Conservation (phyloP, 352 stramenopile genomes). For the Plasmopara viticola region DNA sequence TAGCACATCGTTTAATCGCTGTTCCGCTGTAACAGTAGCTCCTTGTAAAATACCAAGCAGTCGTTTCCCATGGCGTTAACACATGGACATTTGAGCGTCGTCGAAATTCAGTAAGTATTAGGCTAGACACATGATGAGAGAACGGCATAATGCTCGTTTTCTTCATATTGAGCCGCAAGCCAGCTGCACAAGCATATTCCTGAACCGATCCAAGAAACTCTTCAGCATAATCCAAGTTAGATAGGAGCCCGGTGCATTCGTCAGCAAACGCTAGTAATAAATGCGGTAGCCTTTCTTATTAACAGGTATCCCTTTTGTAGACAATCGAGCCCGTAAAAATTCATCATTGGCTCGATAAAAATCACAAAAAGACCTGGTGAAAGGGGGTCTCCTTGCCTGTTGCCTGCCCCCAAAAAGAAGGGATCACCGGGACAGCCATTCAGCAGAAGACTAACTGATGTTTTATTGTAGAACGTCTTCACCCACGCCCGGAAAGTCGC, state of each 20-base stretch:
- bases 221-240: neutral
- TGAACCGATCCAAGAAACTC: neutral
- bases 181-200: neutral
- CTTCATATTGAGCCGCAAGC: neutral
- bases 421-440: constrained; percentile 7
- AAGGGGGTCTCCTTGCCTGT: constrained; percentile 12
- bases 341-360: constrained; percentile 17
- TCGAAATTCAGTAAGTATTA: too few relatives aligned
- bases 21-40: neutral
- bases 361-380: constrained; percentile 11
- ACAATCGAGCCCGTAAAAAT: constrained; percentile 1
- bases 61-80: too few relatives aligned
- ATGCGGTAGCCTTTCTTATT: neutral
- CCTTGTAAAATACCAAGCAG: neutral
- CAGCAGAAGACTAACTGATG: constrained; percentile 9
- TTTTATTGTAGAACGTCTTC: too few relatives aligned
- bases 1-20: neutral
- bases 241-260: constrained; percentile 9
- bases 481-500: too few relatives aligned
- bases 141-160: too few relatives aligned
- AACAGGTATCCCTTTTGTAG: neutral
- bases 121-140: neutral
- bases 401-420: constrained; percentile 2
- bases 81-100: too few relatives aligned
- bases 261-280: constrained; percentile 7